A percentile compares a stretch with the other conserved stretches of the same genome.
Evolutionary conservation across 148 eudicot species (phyloP).

Genomic region (Heliamphora exappendiculata): DNA sequence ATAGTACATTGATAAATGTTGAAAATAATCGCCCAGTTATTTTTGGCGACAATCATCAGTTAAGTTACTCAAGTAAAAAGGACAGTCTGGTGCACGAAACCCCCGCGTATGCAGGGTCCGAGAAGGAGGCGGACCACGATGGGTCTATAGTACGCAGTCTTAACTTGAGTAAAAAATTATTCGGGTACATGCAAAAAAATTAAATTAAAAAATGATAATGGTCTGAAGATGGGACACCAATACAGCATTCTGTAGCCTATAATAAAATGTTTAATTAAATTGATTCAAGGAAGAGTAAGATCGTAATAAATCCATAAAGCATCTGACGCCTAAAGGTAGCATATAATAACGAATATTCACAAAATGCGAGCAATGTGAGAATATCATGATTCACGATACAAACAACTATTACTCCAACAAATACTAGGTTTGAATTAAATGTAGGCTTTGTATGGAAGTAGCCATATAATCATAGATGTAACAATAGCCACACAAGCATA

Average conservation of each 20-base stretch:
- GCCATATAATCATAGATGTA: neutral
- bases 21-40: no score
- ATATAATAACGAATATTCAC: neutral
- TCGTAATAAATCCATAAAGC: neutral
- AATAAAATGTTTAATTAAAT: neutral
- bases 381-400: neutral
- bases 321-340: neutral
- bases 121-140: no score
- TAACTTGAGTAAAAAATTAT: no score
- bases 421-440: neutral
- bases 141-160: no score
- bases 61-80: no score
- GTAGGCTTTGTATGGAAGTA: neutral
- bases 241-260: neutral
- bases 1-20: no score
- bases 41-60: no score
- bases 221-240: neutral
- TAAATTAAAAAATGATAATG: no score
- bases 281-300: neutral
- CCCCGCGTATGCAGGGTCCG: no score
- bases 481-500: no score
- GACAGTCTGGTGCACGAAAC: no score
- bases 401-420: neutral
- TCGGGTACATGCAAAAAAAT: neutral
- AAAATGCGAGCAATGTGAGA: neutral